A percentile compares a stretch with the other conserved stretches of the same genome.
Evolutionary conservation across 1,284 basidiomycete species (phyloP).

Genomic region (Vanrija sp.): DNA sequence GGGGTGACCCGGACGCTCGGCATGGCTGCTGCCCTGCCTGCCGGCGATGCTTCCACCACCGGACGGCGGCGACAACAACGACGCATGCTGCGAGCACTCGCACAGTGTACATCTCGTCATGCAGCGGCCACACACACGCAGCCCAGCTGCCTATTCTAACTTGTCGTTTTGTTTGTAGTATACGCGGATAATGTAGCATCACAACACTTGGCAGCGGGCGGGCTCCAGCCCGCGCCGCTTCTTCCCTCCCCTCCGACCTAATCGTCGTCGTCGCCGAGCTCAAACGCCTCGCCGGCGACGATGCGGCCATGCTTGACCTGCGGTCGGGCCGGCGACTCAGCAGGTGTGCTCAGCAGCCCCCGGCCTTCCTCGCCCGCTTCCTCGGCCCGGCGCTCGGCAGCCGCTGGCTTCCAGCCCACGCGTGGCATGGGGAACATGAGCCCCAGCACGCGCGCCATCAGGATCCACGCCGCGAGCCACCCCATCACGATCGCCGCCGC

Average conservation of each 20-base stretch:
- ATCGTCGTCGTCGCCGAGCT: slow-evolving; percentile 31
- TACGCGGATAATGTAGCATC: no score
- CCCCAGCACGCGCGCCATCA: slow-evolving; percentile 28
- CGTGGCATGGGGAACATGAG: slow-evolving; percentile 34
- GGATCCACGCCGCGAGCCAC: slow-evolving; percentile 32
- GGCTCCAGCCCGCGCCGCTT: no score
- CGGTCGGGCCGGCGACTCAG: slow-evolving; percentile 4
- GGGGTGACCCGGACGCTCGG: no score
- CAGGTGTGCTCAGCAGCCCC: neutral
- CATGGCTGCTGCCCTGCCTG: no score
- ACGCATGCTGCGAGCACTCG: no score
- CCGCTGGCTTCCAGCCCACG: slow-evolving; percentile 2
- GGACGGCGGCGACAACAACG: no score
- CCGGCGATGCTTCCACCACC: no score
- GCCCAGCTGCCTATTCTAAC: no score
- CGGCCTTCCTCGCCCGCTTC: slow-evolving; percentile 4
- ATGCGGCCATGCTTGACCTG: slow-evolving; percentile 31
- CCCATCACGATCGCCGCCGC: slow-evolving; percentile 22
- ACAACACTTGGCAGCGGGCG: no score
- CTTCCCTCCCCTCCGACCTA: neutral
- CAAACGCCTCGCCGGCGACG: slow-evolving; percentile 39
- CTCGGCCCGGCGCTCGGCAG: neutral
- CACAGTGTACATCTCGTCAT: no score
- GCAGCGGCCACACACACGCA: no score
- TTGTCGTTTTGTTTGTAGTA: no score